Evolutionary conservation across 2,329 filamentous ascomycete species (phyloP).

Genomic region (Botrytis medusae): DNA sequence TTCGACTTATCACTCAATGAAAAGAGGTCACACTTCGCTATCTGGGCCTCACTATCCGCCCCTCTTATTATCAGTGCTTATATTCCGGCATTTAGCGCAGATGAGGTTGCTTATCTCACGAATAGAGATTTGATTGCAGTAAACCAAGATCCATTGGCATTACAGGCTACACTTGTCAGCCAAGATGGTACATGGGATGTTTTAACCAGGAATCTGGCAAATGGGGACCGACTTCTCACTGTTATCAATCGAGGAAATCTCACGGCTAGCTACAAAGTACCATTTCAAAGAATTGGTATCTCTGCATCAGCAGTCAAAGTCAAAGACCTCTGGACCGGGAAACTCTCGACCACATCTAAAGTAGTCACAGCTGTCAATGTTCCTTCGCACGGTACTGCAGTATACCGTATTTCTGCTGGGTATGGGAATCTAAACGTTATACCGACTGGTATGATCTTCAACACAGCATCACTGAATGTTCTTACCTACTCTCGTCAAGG

Average conservation of each 20-base stretch:
- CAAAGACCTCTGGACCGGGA: constrained; percentile 48
- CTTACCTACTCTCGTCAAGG: constrained; percentile 38
- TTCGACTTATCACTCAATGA: constrained; percentile 33
- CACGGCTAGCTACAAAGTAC: constrained; percentile 39
- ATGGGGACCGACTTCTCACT: constrained; percentile 49
- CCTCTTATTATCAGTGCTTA: constrained; percentile 39
- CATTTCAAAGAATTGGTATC: constrained; percentile 36
- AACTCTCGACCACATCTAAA: constrained; percentile 40
- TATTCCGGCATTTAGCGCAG: constrained; percentile 39
- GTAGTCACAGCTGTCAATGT: constrained; percentile 42
- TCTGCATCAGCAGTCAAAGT: constrained; percentile 35
- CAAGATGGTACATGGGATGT: constrained; percentile 47
- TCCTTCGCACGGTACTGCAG: constrained; percentile 40
- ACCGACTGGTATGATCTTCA: constrained; percentile 52
- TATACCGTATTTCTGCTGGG: constrained; percentile 45
- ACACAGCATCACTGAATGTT: constrained; percentile 47
- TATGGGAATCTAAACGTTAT: constrained; percentile 27
- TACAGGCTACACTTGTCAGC: constrained; percentile 47
- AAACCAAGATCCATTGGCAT: constrained; percentile 36
- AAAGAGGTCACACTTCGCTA: constrained; percentile 36
- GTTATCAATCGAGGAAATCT: constrained; percentile 47
- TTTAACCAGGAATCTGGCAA: constrained; percentile 47
- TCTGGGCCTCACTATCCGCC: constrained; percentile 36
- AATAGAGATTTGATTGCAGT: constrained; percentile 39
- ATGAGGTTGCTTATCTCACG: constrained; percentile 42